A percentile compares a stretch with the other conserved stretches of the same genome.
Evolutionary conservation across 2,329 filamentous ascomycete species (phyloP).

Genomic region (Exophiala bonariae): DNA sequence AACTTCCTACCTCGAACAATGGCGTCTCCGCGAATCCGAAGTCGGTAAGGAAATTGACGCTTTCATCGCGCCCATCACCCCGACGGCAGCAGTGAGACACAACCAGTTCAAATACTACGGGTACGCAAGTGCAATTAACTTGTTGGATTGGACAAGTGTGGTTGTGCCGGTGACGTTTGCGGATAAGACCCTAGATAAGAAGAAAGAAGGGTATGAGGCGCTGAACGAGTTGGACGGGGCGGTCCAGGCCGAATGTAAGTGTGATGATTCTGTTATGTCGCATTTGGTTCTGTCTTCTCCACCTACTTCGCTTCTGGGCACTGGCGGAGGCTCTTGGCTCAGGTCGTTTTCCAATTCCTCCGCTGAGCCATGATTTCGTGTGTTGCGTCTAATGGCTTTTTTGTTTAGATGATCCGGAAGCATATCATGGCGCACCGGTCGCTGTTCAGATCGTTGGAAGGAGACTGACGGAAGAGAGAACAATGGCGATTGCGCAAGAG

Average conservation of each 20-base stretch:
- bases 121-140: slow-evolving; percentile 51
- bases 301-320: background rate
- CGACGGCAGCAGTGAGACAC: slow-evolving; percentile 38
- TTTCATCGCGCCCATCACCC: slow-evolving; percentile 41
- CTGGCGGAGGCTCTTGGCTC: background rate
- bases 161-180: slow-evolving; percentile 33
- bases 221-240: slow-evolving; percentile 26
- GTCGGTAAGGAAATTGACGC: slow-evolving; percentile 55
- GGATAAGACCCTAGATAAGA: slow-evolving; percentile 18
- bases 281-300: background rate
- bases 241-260: slow-evolving; percentile 29
- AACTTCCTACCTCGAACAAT: slow-evolving; percentile 35
- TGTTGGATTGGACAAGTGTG: slow-evolving; percentile 57
- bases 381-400: slow-evolving; percentile 4
- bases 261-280: background rate
- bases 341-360: background rate
- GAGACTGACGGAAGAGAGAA: slow-evolving; percentile 31
- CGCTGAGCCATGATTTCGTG: slow-evolving; percentile 26
- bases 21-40: slow-evolving; percentile 29
- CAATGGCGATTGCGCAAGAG: slow-evolving; percentile 44
- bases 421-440: slow-evolving; percentile 32
- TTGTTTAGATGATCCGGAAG: slow-evolving; percentile 27
- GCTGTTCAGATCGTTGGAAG: slow-evolving; percentile 30
- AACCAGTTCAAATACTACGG: slow-evolving; percentile 47
- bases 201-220: slow-evolving; percentile 18